Conservation (phyloP, 768 basidiomycete genomes). For the Hypholoma sublateritium region DNA sequence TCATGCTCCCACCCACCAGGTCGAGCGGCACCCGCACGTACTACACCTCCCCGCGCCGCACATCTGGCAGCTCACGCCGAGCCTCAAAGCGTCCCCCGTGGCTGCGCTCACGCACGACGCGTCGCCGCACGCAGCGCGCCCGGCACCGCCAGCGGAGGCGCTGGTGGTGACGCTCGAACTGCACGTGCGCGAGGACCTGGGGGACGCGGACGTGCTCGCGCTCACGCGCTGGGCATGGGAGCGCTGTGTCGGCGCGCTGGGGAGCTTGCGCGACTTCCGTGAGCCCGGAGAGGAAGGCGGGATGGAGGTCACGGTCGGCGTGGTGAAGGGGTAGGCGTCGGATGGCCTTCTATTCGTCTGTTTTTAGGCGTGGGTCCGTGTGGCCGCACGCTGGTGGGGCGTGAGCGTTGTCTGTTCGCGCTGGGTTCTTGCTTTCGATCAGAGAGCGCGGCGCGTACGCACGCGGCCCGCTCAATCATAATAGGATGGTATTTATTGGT, state of each 20-base stretch:
- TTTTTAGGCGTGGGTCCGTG: neutral
- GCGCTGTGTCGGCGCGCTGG: constrained; percentile 55
- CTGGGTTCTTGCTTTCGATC: too few relatives aligned
- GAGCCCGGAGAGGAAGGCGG: constrained; percentile 39
- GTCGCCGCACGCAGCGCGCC: neutral
- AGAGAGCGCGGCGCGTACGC: too few relatives aligned
- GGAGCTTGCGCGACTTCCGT: constrained; percentile 26
- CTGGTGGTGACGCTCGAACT: constrained; percentile 80
- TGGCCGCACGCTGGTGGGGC: too few relatives aligned
- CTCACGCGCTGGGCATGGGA: constrained; percentile 81
- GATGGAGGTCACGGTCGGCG: constrained; percentile 73
- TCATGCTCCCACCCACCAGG: constrained; percentile 36
- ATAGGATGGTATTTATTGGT: too few relatives aligned
- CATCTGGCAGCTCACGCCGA: constrained; percentile 81
- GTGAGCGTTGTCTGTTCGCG: too few relatives aligned
- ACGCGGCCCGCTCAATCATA: too few relatives aligned
- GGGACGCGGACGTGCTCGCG: constrained; percentile 68
- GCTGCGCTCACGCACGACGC: too few relatives aligned
- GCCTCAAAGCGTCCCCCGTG: constrained; percentile 21
- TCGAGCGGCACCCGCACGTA: constrained; percentile 84
- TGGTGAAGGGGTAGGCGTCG: constrained; percentile 48
- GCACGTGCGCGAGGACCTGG: constrained; percentile 66
- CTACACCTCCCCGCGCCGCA: constrained; percentile 82
- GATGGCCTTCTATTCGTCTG: neutral
- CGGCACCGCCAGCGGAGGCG: constrained; percentile 17